Conservation (phyloP, 2,329 filamentous ascomycete species). For the Dothiorella sarmentorum region DNA sequence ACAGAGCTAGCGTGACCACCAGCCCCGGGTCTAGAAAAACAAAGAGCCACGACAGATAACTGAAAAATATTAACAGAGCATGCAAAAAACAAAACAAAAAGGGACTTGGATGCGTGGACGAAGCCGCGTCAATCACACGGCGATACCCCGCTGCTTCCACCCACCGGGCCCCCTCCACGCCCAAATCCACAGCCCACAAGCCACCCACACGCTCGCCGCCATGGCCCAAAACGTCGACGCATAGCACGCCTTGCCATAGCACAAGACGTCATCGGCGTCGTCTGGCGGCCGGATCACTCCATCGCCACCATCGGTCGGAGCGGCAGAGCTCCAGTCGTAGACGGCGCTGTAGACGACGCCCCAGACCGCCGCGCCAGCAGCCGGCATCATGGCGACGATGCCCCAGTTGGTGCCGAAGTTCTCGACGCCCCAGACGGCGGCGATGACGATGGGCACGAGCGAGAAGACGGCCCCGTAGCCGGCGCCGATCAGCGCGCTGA, state of each 20-base stretch:
- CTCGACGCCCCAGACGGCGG: conserved; percentile 97
- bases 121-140: no score
- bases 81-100: no score
- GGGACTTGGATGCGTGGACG: no score
- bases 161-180: conserved; percentile 77
- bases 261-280: conserved; percentile 57
- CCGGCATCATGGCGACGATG: conserved; percentile 88
- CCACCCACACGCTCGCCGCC: conserved; percentile 73
- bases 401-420: conserved; percentile 99
- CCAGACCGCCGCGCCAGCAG: conserved; percentile 84
- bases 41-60: no score
- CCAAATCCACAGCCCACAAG: conserved; percentile 64
- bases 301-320: neutral
- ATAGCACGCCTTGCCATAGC: conserved; percentile 81
- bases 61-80: no score
- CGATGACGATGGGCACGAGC: conserved; percentile 85
- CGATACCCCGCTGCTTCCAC: conserved; percentile 73
- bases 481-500: conserved; percentile 78
- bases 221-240: conserved; percentile 81
- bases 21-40: no score
- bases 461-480: conserved; percentile 93
- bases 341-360: conserved; percentile 80
- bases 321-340: conserved; percentile 53
- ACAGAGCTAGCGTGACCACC: no score
- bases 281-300: conserved; percentile 50